A percentile compares a stretch with the other conserved stretches of the same genome.
Evolutionary conservation across 1,139 yeast species (phyloP).

Genomic region (Suhomyces bokatorum): DNA sequence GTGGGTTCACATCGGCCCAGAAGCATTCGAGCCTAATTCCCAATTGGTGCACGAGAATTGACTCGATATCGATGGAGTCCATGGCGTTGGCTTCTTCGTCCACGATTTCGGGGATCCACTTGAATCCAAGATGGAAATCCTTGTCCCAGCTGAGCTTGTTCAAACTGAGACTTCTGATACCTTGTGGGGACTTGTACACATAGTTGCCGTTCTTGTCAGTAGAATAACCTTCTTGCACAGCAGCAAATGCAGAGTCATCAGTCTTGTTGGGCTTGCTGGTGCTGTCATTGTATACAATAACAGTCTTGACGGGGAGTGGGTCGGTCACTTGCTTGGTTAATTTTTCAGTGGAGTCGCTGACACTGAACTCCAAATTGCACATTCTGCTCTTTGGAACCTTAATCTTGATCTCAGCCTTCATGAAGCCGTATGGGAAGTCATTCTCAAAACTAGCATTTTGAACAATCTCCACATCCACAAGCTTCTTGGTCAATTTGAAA

Average conservation of each 20-base stretch:
- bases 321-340: conserved; percentile 29
- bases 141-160: conserved; percentile 66
- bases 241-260: conserved; percentile 7
- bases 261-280: conserved; percentile 7
- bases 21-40: conserved; percentile 62
- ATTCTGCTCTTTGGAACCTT: conserved; percentile 61
- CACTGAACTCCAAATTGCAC: conserved; percentile 60
- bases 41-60: conserved; percentile 34
- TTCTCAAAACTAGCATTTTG: conserved; percentile 46
- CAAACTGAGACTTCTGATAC: conserved; percentile 61
- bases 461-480: conserved; percentile 48
- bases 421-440: conserved; percentile 62
- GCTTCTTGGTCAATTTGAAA: conserved; percentile 21
- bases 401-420: conserved; percentile 61
- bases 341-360: conserved; percentile 32
- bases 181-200: conserved; percentile 53
- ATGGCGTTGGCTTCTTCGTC: conserved; percentile 36
- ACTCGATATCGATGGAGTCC: conserved; percentile 34
- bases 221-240: conserved; percentile 53
- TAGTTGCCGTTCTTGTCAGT: conserved; percentile 52
- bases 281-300: conserved; percentile 49
- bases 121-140: conserved; percentile 61
- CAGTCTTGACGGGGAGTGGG: conserved; percentile 55
- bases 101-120: conserved; percentile 74
- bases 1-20: conserved; percentile 65